Evolutionary conservation across 495 filamentous ascomycete genomes (phyloP).

Genomic region (Neurospora tetraspora): DNA sequence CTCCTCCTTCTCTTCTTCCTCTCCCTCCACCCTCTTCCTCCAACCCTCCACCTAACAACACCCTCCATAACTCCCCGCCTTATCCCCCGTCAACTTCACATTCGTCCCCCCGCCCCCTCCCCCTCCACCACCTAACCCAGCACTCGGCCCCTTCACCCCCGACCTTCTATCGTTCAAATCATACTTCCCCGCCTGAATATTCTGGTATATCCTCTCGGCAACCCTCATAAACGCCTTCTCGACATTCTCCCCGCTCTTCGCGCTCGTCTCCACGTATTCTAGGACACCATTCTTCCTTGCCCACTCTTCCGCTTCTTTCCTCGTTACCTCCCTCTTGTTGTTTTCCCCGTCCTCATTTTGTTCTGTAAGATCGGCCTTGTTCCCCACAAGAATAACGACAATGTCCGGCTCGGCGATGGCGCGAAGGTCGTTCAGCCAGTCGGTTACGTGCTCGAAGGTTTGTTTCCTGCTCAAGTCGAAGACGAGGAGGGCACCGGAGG

Average conservation of each 20-base stretch:
- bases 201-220: constrained; percentile 86
- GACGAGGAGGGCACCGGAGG: constrained; percentile 82
- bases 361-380: constrained; percentile 75
- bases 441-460: constrained; percentile 76
- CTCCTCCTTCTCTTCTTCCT: not conserved
- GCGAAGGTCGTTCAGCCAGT: constrained; percentile 87
- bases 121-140: constrained; percentile 1
- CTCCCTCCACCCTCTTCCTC: not conserved
- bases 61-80: constrained; percentile 15
- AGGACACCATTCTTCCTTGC: constrained; percentile 70
- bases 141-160: constrained; percentile 64
- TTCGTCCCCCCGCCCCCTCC: constrained; percentile 40
- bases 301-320: constrained; percentile 79
- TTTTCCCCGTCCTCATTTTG: constrained; percentile 17
- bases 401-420: constrained; percentile 91
- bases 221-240: constrained; percentile 89
- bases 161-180: constrained; percentile 88
- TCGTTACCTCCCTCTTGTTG: constrained; percentile 68
- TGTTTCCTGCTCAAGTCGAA: constrained; percentile 82
- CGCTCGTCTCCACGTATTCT: constrained; percentile 89
- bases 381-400: constrained; percentile 86
- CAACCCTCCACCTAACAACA: constrained; percentile 11
- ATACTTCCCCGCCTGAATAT: constrained; percentile 87
- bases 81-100: constrained; percentile 30
- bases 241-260: constrained; percentile 87